phyloP scores from a whole-genome alignment of 768 basidiomycete species.

The Serendipita sp. region DNA sequence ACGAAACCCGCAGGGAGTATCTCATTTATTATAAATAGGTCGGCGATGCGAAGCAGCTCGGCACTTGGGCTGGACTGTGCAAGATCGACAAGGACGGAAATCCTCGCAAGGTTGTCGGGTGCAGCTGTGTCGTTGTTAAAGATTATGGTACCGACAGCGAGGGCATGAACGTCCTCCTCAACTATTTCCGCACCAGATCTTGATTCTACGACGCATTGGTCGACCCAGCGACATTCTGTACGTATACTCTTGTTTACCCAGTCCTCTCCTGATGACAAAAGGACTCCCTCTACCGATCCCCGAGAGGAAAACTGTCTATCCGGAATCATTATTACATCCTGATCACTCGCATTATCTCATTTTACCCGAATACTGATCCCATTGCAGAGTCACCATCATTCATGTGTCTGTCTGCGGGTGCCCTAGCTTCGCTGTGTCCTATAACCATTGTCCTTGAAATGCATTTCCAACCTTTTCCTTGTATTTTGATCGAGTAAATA shows the following conservation, averaged over 20 bases:
- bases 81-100: conserved; percentile 99
- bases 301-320: conserved; percentile 62
- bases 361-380: too few relatives aligned
- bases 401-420: neutral
- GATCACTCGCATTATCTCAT: conserved; percentile 21
- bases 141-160: conserved; percentile 92
- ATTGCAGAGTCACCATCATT: too few relatives aligned
- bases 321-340: conserved; percentile 80
- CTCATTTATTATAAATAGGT: conserved; percentile 7
- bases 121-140: conserved; percentile 93
- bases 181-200: conserved; percentile 87
- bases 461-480: too few relatives aligned
- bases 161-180: conserved; percentile 82
- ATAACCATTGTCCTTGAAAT: neutral
- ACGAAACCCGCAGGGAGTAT: neutral
- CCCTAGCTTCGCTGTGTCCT: neutral
- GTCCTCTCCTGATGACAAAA: conserved; percentile 49
- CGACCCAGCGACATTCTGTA: neutral
- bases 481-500: too few relatives aligned
- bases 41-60: conserved; percentile 93
- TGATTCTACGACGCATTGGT: conserved; percentile 16
- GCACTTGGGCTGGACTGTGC: conserved; percentile 97
- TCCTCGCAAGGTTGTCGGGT: conserved; percentile 87
- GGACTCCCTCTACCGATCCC: conserved; percentile 86
- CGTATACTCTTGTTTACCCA: conserved; percentile 7